Evolutionary conservation across 2,329 filamentous ascomycete species (phyloP).

Genomic region (Aspergillus pseudonomiae): DNA sequence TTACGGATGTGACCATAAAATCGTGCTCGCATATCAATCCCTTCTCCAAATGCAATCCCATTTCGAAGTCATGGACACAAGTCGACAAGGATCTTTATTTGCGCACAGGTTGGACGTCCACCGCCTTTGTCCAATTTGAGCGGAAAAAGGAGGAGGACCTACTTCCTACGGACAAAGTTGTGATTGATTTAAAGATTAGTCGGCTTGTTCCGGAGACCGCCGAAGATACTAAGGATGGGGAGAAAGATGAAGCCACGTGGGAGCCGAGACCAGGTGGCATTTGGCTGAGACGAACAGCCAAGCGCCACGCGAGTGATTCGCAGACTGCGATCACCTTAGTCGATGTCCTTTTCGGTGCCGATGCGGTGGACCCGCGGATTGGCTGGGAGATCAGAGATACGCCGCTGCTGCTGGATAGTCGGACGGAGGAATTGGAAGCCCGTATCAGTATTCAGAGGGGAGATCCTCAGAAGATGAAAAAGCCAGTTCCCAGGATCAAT

Average conservation of each 20-base stretch:
- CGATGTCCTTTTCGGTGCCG: constrained; percentile 85
- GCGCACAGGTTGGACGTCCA: constrained; percentile 70
- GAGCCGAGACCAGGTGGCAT: constrained; percentile 75
- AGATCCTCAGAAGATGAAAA: constrained; percentile 63
- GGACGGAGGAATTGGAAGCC: constrained; percentile 64
- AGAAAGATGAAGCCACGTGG: constrained; percentile 59
- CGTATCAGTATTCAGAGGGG: constrained; percentile 80
- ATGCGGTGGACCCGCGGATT: constrained; percentile 84
- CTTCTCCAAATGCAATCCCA: constrained; percentile 75
- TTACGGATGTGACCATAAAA: constrained; percentile 81
- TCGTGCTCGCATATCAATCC: constrained; percentile 75
- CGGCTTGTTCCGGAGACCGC: constrained; percentile 67
- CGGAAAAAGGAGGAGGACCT: constrained; percentile 87
- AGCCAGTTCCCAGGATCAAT: constrained; percentile 73
- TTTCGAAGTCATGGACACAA: constrained; percentile 74
- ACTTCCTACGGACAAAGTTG: constrained; percentile 70
- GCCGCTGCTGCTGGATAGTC: constrained; percentile 69
- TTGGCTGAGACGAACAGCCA: constrained; percentile 78
- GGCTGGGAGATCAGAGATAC: constrained; percentile 81
- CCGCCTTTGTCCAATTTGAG: constrained; percentile 79
- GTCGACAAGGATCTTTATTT: constrained; percentile 90
- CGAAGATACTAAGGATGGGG: constrained; percentile 57
- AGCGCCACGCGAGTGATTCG: constrained; percentile 73
- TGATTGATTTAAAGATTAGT: constrained; percentile 77
- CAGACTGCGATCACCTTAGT: constrained; percentile 75